Evolutionary conservation across 2,329 filamentous ascomycete species (phyloP).

Genomic region (Monilinia aucupariae): DNA sequence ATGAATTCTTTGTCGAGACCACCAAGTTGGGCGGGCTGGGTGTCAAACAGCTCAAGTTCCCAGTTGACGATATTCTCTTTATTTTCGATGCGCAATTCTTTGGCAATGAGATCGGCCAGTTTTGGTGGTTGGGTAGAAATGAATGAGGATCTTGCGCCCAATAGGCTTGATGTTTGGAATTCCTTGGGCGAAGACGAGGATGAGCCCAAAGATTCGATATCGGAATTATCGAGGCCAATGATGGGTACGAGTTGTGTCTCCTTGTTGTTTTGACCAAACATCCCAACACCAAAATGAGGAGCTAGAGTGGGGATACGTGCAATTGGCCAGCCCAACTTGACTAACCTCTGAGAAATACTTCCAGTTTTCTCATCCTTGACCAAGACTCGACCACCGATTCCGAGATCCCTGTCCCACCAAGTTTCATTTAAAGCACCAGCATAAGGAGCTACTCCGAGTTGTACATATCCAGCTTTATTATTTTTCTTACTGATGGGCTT

Average conservation of each 20-base stretch:
- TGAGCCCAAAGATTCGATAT: conserved; percentile 39
- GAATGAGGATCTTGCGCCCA: conserved; percentile 49
- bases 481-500: conserved; percentile 86
- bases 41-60: conserved; percentile 94
- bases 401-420: conserved; percentile 96
- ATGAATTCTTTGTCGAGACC: conserved; percentile 91
- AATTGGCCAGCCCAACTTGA: conserved; percentile 92
- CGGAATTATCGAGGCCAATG: conserved; percentile 76
- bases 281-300: conserved; percentile 81
- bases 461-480: conserved; percentile 78
- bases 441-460: conserved; percentile 89
- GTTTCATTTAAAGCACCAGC: conserved; percentile 81
- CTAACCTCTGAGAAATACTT: conserved; percentile 74
- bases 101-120: conserved; percentile 76
- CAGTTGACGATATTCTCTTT: conserved; percentile 80
- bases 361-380: conserved; percentile 66
- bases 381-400: conserved; percentile 82
- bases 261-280: conserved; percentile 63
- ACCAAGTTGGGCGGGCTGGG: conserved; percentile 75
- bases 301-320: conserved; percentile 87
- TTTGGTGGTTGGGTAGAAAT: conserved; percentile 76
- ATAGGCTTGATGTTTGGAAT: conserved; percentile 31
- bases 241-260: conserved; percentile 95
- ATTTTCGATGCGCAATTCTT: conserved; percentile 67
- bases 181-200: conserved; percentile 23